Conservation (phyloP, 257 asterid genomes). For the Osmanthus fragrans region DNA sequence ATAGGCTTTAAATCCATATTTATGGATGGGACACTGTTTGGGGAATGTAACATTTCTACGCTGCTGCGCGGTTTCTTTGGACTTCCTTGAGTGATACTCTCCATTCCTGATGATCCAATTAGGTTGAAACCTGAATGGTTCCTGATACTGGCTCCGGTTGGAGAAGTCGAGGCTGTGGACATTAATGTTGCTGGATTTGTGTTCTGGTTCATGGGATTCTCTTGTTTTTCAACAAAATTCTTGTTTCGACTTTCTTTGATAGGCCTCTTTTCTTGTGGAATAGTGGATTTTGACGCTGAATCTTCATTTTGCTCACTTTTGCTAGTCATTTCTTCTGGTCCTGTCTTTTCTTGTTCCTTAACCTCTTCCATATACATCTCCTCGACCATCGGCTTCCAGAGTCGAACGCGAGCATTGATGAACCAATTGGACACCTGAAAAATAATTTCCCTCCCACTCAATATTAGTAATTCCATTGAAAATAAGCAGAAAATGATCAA, state of each 20-base stretch:
- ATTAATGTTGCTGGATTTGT: constrained; percentile 29
- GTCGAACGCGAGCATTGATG: constrained; percentile 94
- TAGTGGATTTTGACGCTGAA: constrained; percentile 49
- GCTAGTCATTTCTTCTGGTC: constrained; percentile 50
- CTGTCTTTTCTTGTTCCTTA: constrained; percentile 70
- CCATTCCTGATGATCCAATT: constrained; percentile 62
- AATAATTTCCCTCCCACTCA: not conserved
- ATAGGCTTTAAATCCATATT: constrained; percentile 45
- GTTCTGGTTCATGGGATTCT: constrained; percentile 28
- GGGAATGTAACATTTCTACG: constrained; percentile 46
- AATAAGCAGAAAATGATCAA: not conserved
- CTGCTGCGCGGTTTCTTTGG: constrained; percentile 71
- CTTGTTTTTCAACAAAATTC: constrained; percentile 34
- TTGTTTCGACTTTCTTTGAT: constrained; percentile 39
- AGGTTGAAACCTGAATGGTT: constrained; percentile 59
- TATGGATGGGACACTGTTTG: constrained; percentile 39
- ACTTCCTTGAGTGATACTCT: constrained; percentile 53
- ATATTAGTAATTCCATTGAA: not conserved
- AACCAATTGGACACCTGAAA: constrained; percentile 96
- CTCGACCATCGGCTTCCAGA: constrained; percentile 99
- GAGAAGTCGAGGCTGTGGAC: constrained; percentile 44
- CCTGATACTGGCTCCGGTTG: constrained; percentile 36
- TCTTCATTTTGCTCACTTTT: constrained; percentile 57
- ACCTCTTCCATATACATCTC: constrained; percentile 95
- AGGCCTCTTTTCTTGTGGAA: constrained; percentile 42